Conservation (phyloP, 164 flowering plant species). For the Cinnamomum micranthum region DNA sequence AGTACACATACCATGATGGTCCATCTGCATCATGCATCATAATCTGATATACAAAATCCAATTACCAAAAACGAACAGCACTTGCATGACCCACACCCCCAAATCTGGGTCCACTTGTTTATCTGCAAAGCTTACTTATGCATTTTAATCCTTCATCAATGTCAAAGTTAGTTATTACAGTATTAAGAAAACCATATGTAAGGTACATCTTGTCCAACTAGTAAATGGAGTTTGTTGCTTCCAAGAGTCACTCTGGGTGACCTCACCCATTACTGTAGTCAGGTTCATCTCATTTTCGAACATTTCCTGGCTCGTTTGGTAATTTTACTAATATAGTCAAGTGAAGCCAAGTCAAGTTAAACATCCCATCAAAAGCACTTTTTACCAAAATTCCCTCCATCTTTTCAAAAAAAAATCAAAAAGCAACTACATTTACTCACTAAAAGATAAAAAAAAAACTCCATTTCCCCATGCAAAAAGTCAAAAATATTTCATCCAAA, state of each 20-base stretch:
- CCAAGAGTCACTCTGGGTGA: conserved; percentile 48
- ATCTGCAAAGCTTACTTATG: not conserved
- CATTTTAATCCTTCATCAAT: not conserved
- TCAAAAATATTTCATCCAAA: no score
- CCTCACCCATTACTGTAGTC: conserved; percentile 59
- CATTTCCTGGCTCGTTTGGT: conserved; percentile 27
- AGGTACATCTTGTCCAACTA: not conserved
- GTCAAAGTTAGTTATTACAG: conserved; percentile 1
- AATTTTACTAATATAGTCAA: no score
- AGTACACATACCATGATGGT: no score
- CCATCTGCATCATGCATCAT: no score
- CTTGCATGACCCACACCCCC: not conserved
- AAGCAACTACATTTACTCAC: no score
- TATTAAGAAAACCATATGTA: not conserved
- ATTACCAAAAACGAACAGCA: not conserved
- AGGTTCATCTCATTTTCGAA: conserved; percentile 52
- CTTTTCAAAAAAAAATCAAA: no score
- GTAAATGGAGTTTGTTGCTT: conserved; percentile 17
- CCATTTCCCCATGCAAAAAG: no score
- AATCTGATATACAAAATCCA: not conserved
- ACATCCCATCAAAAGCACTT: no score
- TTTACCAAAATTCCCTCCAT: no score
- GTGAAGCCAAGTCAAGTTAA: no score
- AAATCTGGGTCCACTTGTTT: not conserved
- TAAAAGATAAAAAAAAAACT: no score